phyloP scores from a whole-genome alignment of 2,329 filamentous ascomycete species.

The Diatrype stigma region DNA sequence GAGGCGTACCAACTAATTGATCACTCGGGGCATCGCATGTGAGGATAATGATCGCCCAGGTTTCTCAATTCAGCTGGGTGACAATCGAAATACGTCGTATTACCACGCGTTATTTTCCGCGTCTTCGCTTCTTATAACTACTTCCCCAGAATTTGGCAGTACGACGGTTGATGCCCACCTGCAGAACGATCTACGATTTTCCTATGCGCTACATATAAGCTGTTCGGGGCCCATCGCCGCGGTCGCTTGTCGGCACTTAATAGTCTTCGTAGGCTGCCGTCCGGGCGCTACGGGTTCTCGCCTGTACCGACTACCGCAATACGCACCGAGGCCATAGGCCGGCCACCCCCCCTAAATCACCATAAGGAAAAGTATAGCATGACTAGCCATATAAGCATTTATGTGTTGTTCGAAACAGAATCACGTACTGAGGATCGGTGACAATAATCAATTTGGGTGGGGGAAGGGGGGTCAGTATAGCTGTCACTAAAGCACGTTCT shows the following conservation, averaged over 20 bases:
- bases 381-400: background rate
- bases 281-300: too few species aligned
- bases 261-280: slow-evolving; percentile 11
- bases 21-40: too few species aligned
- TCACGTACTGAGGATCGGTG: too few species aligned
- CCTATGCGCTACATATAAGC: slow-evolving; percentile 11
- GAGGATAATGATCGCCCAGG: too few species aligned
- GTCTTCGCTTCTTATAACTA: slow-evolving; percentile 3
- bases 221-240: slow-evolving; percentile 15
- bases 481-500: too few species aligned
- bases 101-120: slow-evolving; percentile 6
- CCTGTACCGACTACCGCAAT: background rate
- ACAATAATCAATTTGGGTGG: too few species aligned
- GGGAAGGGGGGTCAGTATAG: too few species aligned
- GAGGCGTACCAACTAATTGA: too few species aligned
- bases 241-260: slow-evolving; percentile 20
- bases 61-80: too few species aligned
- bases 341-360: background rate
- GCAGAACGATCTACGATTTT: slow-evolving; percentile 5
- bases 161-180: slow-evolving; percentile 2
- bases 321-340: slow-evolving; percentile 10
- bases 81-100: slow-evolving; percentile 21
- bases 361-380: slow-evolving; percentile 1
- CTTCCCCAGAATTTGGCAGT: slow-evolving; percentile 9
- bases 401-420: too few species aligned